Evolutionary conservation across 257 asterid species (phyloP), one percentile per base, ranked within the genome.

Genomic region (Solanum rostratum): DNA sequence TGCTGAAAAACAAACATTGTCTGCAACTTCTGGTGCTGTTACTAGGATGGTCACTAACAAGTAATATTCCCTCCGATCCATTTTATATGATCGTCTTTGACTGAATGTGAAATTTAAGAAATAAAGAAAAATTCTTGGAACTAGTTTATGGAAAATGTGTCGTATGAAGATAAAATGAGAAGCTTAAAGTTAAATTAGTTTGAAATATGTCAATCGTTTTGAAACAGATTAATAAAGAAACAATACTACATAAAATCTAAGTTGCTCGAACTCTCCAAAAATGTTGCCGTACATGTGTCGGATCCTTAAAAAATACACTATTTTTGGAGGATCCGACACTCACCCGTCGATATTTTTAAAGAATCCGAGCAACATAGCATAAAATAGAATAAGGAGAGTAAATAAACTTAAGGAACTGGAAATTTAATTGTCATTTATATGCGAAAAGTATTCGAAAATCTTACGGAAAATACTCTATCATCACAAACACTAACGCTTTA

Each of bases 21-120:
- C 89, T 24, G 97, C 98, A 60, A 93, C 97, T 79, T 92, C 98
- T 3, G 95, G 94, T 20, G 97, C 97, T n/a, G 91, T 93, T 18
- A 90, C 93, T 49, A 90, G 92, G 63, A 85, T 90, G 85, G 97
- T 95, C 63, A 60, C 93, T 30, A 80, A 91, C 43, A 91, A 91
- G 92, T 90, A 90, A 57, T 52, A 52, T 52, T 52, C 0, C 20
- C 3, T 52, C 2, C 8, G 20, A 52, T 52, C 3, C 8, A 52
- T 52, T 52, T 52, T 50, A 5, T 2, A 52, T 52, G 57, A 15
- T 15, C 20, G 20, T 52, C 1, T 52, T 52, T 52, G 57, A 52
- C 2, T 52, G 57, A 52, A 50, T 0, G 13, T 0, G 18, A 50
- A 50, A 50, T 50, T 50, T 50, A 50, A 50, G 18, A 49, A 12